Percentiles rank a stretch among this genome's conserved stretches.
phyloP scores from a whole-genome alignment of 345 rosid species.

The Anacardium occidentale region DNA sequence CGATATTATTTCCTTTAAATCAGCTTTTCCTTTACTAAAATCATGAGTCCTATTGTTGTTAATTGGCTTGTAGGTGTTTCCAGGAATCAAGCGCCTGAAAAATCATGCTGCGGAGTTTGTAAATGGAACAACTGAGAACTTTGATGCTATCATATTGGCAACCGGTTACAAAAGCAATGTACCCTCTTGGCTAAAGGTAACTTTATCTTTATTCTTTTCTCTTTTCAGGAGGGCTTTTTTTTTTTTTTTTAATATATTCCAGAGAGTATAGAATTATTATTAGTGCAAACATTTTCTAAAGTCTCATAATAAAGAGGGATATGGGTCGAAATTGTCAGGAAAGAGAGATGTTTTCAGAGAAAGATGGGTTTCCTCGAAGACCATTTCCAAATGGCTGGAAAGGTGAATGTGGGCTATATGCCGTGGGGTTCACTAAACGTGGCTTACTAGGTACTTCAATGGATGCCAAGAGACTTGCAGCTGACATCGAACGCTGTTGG shows the following conservation, averaged over 20 bases:
- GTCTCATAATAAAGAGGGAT: background rate
- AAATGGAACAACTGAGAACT: conserved; percentile 53
- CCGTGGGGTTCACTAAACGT: conserved; percentile 90
- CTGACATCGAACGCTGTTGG: conserved; percentile 57
- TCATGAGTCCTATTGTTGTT: background rate
- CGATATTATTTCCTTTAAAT: background rate
- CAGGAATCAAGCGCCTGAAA: conserved; percentile 59
- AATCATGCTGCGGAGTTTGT: conserved; percentile 58
- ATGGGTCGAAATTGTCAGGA: conserved; percentile 44
- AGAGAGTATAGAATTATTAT: background rate
- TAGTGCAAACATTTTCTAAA: background rate
- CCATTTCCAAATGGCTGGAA: conserved; percentile 94
- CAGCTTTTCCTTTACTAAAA: background rate
- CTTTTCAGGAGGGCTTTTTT: background rate
- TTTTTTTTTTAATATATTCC: background rate
- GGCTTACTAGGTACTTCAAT: conserved; percentile 77
- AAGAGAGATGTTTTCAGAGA: conserved; percentile 65
- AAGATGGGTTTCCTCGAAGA: conserved; percentile 70
- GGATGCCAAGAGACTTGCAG: conserved; percentile 79
- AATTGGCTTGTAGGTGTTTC: conserved; percentile 46
- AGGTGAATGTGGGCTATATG: conserved; percentile 83
- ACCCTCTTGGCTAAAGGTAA: conserved; percentile 90
- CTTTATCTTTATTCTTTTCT: background rate
- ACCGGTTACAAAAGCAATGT: conserved; percentile 96
- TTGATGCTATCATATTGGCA: conserved; percentile 84